Conservation (phyloP, 306 rosid species). For the Nissolia schottii region DNA sequence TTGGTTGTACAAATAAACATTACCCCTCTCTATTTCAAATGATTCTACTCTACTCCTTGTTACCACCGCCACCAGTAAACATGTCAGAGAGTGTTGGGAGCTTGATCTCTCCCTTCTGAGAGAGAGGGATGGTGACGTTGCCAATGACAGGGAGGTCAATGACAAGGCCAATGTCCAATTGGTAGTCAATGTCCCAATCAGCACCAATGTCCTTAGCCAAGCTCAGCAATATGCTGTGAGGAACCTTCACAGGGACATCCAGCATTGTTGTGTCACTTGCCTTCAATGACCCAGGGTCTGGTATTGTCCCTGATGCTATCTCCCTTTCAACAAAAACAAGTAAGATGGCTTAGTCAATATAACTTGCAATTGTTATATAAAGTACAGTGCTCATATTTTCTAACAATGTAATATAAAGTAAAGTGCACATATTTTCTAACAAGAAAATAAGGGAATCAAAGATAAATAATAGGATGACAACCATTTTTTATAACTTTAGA, state of each 20-base stretch:
- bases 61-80: no score
- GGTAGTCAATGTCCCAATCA: conserved; percentile 89
- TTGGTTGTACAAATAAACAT: no score
- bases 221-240: conserved; percentile 53
- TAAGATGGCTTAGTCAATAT: neutral
- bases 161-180: conserved; percentile 43
- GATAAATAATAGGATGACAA: no score
- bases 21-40: no score
- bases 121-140: conserved; percentile 69
- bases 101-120: conserved; percentile 78
- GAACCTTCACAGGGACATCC: conserved; percentile 62
- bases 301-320: conserved; percentile 68
- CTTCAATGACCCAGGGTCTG: conserved; percentile 79
- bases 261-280: conserved; percentile 49
- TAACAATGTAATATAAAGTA: neutral
- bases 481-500: no score
- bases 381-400: neutral
- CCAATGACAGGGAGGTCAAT: conserved; percentile 82
- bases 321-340: conserved; percentile 35
- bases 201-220: conserved; percentile 63
- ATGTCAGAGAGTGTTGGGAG: conserved; percentile 61
- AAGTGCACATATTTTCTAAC: no score
- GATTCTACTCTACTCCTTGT: no score
- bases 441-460: no score
- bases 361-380: neutral